Evolutionary conservation across 1,139 yeast species (phyloP), one percentile per base, ranked within the genome.

Genomic region (Yamadazyma trypodendri): DNA sequence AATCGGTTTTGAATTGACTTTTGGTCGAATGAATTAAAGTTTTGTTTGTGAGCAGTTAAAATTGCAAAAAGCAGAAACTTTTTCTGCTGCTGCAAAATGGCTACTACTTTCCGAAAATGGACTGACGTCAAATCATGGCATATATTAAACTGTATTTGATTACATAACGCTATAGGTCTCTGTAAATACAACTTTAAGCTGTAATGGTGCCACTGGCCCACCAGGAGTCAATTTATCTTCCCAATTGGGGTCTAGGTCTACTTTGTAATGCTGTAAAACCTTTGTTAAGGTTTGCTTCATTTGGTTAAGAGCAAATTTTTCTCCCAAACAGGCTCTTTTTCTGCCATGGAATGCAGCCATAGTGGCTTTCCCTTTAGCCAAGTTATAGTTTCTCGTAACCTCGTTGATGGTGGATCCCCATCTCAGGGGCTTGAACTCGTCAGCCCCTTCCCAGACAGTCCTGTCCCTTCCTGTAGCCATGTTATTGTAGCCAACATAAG

Each of bases 291-390:
- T 60, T 10, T 65, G 52, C 46, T 70, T 68, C 28, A 68, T 58
- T 46, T 77, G 78, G 32, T 56, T 51, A 9, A 79, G 57, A 2
- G 84, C 84, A 53, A 75, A 68, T 44, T 74, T 74, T 46, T 79
- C 84, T 4, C 85, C 85, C 24, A 79, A 54, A 52, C 85, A 79
- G 0, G 84, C 83, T 34, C 85, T 58, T 44, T 64, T 73, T 10
- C 83, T 70, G 6, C 85, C 85, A 50, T 79, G 84, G 47, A 79
- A 79, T 0, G 82, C 73, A 5, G 80, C 72, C 28, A 79, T 53
- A 8, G 60, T 61, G 9, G 75, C 67, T 15, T 52, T 56, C 35
- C 75, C 61, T 51, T 79, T 79, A 6, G 77, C 66, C 5, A 41
- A 44, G 17, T 63, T 55, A 60, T 74, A 79, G 12, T 54, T 65